These are phyloP conservation scores for Thermothelomyces thermophilus DNA, from an alignment of 2,329 filamentous ascomycete species.

Conservation along the genomic window DNA sequence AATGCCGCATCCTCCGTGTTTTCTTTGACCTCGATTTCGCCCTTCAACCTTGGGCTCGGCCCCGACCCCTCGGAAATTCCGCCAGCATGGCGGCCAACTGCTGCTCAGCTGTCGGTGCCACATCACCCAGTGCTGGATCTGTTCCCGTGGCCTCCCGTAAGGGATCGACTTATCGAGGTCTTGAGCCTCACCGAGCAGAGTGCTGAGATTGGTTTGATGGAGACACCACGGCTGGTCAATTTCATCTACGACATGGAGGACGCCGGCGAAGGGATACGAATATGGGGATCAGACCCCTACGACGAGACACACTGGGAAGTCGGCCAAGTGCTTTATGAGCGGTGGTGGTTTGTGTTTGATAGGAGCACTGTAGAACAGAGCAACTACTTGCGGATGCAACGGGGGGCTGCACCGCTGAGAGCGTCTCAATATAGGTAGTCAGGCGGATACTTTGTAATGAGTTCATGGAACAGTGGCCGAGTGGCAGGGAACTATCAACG, in stretches of 20 bases:
- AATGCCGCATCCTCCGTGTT: conserved; percentile 37
- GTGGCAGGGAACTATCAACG: too few relatives aligned
- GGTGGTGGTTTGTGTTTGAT: conserved; percentile 58
- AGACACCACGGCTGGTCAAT: conserved; percentile 33
- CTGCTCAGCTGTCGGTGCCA: conserved; percentile 41
- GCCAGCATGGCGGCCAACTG: conserved; percentile 43
- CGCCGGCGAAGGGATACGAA: conserved; percentile 41
- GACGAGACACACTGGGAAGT: conserved; percentile 48
- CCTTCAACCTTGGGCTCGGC: conserved; percentile 35
- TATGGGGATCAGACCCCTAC: conserved; percentile 45
- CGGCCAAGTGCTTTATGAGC: conserved; percentile 50
- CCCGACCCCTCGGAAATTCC: conserved; percentile 35
- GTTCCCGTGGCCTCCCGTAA: conserved; percentile 49
- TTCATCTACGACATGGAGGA: conserved; percentile 54
- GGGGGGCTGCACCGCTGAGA: conserved; percentile 33
- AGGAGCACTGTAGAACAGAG: conserved; percentile 45
- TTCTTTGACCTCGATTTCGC: conserved; percentile 40
- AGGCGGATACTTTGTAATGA: too few relatives aligned
- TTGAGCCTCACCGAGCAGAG: conserved; percentile 35
- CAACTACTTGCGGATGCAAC: conserved; percentile 43
- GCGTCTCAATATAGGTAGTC: not conserved
- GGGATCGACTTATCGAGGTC: conserved; percentile 48
- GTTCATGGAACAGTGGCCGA: too few relatives aligned
- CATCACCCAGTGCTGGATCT: conserved; percentile 54
- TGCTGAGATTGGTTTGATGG: not conserved